Percentiles rank a stretch among this genome's conserved stretches.
phyloP scores from a whole-genome alignment of 1,284 basidiomycete species.

The Taiwanofungus camphoratus region DNA sequence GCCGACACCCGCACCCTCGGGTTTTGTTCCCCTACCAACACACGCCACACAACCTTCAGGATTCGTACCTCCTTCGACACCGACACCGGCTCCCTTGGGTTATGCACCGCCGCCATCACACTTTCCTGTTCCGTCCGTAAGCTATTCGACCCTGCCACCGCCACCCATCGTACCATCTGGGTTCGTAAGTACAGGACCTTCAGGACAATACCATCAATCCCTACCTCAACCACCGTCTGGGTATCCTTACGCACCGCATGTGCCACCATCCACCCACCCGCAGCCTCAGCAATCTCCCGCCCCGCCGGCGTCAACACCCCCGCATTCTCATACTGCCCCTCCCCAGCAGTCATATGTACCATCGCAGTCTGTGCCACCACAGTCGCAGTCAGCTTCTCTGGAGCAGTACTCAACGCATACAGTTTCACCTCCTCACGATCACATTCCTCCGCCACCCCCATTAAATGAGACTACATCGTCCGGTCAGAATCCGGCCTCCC shows the following conservation, averaged over 20 bases:
- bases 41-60: conserved; percentile 44
- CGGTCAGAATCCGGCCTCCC: conserved; percentile 22
- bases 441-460: conserved; percentile 27
- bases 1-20: conserved; percentile 26
- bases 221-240: conserved; percentile 14
- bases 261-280: conserved; percentile 13
- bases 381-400: conserved; percentile 11
- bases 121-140: conserved; percentile 32
- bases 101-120: conserved; percentile 23
- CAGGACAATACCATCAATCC: conserved; percentile 16
- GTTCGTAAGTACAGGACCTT: conserved; percentile 13
- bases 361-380: conserved; percentile 6
- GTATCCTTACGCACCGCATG: conserved; percentile 10
- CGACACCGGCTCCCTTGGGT: conserved; percentile 20
- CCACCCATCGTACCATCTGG: conserved; percentile 19
- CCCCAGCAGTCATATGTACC: conserved; percentile 9
- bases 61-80: conserved; percentile 35
- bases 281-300: conserved; percentile 14
- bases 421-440: conserved; percentile 29
- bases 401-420: conserved; percentile 17
- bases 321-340: conserved; percentile 15
- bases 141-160: conserved; percentile 19
- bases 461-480: conserved; percentile 29
- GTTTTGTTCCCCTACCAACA: conserved; percentile 25
- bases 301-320: conserved; percentile 14